Percentiles rank a stretch among this genome's conserved stretches.
These are phyloP conservation scores for Amesomyces nigricolor DNA, from an alignment of 2,329 filamentous ascomycete genomes.

Conservation along the genomic window DNA sequence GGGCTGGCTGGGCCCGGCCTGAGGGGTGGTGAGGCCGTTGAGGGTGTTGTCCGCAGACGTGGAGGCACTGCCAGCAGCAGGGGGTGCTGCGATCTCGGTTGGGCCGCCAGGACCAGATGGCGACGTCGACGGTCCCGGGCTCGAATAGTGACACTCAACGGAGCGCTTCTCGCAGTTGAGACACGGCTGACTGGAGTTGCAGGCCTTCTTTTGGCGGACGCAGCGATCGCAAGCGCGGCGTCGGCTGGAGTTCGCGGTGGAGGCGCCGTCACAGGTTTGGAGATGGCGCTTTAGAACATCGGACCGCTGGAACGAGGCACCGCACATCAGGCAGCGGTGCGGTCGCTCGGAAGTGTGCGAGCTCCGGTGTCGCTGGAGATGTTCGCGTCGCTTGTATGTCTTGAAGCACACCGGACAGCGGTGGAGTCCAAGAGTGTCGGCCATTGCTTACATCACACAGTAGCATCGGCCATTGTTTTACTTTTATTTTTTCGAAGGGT, in stretches of 20 bases:
- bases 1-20: not conserved
- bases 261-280: constrained; percentile 29
- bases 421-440: constrained; percentile 22
- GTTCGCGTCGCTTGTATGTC: constrained; percentile 35
- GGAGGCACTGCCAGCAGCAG: not conserved
- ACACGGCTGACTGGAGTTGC: constrained; percentile 30
- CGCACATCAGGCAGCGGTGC: constrained; percentile 30
- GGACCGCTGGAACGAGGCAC: constrained; percentile 32
- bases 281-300: constrained; percentile 35
- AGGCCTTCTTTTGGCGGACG: constrained; percentile 33
- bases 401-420: constrained; percentile 32
- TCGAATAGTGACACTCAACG: constrained; percentile 25
- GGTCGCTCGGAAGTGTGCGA: constrained; percentile 32
- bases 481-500: too few species aligned
- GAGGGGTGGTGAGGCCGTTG: not conserved
- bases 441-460: constrained; percentile 15
- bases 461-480: constrained; percentile 33
- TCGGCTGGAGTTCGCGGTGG: constrained; percentile 19
- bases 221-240: constrained; percentile 34
- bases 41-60: too few species aligned
- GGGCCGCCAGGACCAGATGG: not conserved
- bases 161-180: constrained; percentile 27
- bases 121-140: not conserved
- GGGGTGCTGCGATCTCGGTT: not conserved
- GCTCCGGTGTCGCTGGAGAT: constrained; percentile 32